A percentile compares a stretch with the other conserved stretches of the same genome.
Evolutionary conservation across 495 filamentous ascomycete species (phyloP).

Genomic region (Penicillium ucsense): DNA sequence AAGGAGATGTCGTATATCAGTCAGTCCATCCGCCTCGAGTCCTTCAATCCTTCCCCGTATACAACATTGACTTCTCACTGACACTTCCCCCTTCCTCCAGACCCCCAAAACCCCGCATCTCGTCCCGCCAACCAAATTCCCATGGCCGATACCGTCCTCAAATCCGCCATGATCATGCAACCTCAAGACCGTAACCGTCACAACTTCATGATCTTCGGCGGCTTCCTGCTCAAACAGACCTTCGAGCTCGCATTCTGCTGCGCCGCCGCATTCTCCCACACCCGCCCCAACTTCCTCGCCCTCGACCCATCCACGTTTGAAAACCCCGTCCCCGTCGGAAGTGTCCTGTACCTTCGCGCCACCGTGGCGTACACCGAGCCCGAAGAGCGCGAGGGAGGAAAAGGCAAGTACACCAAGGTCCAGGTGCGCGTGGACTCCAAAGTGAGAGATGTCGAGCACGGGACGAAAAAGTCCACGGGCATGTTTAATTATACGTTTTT

Average conservation of each 20-base stretch:
- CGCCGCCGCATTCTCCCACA: conserved; percentile 67
- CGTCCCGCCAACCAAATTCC: conserved; percentile 55
- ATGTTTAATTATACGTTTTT: conserved; percentile 82
- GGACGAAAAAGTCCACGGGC: conserved; percentile 62
- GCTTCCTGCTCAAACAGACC: conserved; percentile 70
- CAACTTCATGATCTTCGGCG: conserved; percentile 87
- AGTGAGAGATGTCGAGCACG: conserved; percentile 71
- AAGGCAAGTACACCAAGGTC: conserved; percentile 50
- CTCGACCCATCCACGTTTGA: conserved; percentile 76
- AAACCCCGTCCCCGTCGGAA: conserved; percentile 76
- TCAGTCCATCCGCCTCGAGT: conserved; percentile 9
- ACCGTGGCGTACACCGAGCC: conserved; percentile 73
- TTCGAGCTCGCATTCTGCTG: conserved; percentile 88
- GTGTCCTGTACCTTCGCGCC: conserved; percentile 70
- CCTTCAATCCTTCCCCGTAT: neutral
- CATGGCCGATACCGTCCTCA: conserved; percentile 59
- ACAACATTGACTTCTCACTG: neutral
- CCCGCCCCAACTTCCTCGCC: conserved; percentile 65
- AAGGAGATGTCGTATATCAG: conserved; percentile 57
- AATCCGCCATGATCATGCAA: conserved; percentile 75
- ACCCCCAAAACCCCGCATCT: conserved; percentile 45
- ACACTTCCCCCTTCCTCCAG: conserved; percentile 17
- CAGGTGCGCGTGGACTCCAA: conserved; percentile 70
- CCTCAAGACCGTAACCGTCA: conserved; percentile 78
- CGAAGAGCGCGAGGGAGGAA: conserved; percentile 24